Evolutionary conservation across 208 protist species (phyloP), one percentile per base, ranked within the genome.

Genomic region (Wallacemonas sp.): DNA sequence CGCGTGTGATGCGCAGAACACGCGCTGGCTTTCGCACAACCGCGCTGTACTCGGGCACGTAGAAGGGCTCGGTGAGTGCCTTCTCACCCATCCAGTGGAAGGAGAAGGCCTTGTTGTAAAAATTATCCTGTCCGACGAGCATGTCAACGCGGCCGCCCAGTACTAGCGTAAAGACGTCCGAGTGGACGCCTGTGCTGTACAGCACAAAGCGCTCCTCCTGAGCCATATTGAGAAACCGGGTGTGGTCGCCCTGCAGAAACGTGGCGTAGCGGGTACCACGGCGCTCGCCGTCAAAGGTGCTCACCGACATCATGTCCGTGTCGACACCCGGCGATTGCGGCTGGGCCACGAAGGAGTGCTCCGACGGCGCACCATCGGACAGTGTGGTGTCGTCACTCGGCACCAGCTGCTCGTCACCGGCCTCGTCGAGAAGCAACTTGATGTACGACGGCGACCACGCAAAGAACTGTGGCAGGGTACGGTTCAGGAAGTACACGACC

Each of bases 401-500:
- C 36, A 86, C 71, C 23, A 93, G 61, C 72, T 96, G 87, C 28
- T 82, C 41, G 57, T 92, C 86, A 32, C 79, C 81, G 62, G 69
- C 86, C 49, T 92, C 86, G 32, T 91, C 86, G 5, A 96, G 77
- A 12, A 96, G 74, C 67, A 92, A 59, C 67, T 92, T 89, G 39
- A 96, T 91, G 73, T 84, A 91, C 7, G 76, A 72, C 12, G 82
- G 79, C 31, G 79, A 45, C 88, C 91, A 96, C 28, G 66, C 52
- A 42, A 77, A 80, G 62, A 96, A 96, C 44, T 71, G 63, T 14
- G 39, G 39, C 1, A 91, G 80, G 3, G 84, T 81, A 28, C 87
- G 81, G 39, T 85, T 85, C 25, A 96, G 70, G 45, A 86, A 96
- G 65, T 94, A 96, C 4, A 74, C 91, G 11, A 86, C 84, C 11